Conservation (phyloP, 1,284 basidiomycete genomes). For the Waitea zeae region DNA sequence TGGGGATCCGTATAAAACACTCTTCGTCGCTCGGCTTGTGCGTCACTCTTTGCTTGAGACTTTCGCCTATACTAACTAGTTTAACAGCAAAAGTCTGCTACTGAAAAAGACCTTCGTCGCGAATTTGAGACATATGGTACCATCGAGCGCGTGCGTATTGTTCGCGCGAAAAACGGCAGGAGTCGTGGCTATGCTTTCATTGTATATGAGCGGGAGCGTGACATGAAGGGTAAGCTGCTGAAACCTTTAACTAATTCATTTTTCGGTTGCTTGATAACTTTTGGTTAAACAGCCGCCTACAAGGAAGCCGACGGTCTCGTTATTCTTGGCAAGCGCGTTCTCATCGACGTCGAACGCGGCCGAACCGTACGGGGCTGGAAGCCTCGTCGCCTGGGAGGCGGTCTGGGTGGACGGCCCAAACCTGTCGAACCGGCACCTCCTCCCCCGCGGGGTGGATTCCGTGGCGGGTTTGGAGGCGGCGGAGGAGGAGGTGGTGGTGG, state of each 20-base stretch:
- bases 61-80: constrained; percentile 7
- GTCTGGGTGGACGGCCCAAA: constrained; percentile 89
- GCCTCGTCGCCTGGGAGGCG: constrained; percentile 86
- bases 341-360: constrained; percentile 97
- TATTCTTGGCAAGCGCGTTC: constrained; percentile 86
- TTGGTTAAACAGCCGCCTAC: constrained; percentile 64
- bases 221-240: constrained; percentile 80
- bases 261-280: background rate
- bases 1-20: constrained; percentile 96
- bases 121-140: constrained; percentile 95
- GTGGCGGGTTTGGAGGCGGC: constrained; percentile 21
- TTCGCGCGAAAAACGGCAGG: constrained; percentile 78
- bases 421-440: constrained; percentile 36
- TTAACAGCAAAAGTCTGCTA: constrained; percentile 67
- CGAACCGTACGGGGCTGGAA: constrained; percentile 98
- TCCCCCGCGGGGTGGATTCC: constrained; percentile 18
- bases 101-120: constrained; percentile 79
- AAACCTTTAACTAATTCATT: constrained; percentile 1
- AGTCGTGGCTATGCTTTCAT: constrained; percentile 92
- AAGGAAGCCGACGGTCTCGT: constrained; percentile 98
- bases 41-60: constrained; percentile 9
- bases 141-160: constrained; percentile 83
- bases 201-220: constrained; percentile 93
- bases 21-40: constrained; percentile 90
- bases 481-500: constrained; percentile 21